phyloP scores from a whole-genome alignment of 1,284 basidiomycete species.

The Ustilago esculenta region DNA sequence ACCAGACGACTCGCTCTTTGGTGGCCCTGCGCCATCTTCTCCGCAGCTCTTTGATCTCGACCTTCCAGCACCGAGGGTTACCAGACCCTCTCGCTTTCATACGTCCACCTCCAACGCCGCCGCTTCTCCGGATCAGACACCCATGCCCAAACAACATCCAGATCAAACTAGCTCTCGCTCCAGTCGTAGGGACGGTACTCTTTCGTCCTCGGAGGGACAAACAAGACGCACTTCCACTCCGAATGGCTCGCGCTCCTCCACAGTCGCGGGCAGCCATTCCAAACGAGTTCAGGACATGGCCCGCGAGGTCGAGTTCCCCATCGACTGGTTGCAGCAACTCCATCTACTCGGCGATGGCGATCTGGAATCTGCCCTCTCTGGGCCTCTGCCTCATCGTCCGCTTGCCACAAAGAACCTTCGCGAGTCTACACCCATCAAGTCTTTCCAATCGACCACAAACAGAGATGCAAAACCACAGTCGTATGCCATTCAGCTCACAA shows the following conservation, averaged over 20 bases:
- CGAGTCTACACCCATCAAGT: constrained; percentile 41
- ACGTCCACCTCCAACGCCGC: background rate
- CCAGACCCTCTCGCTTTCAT: constrained; percentile 3
- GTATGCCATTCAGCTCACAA: constrained; percentile 32
- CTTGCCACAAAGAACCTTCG: constrained; percentile 14
- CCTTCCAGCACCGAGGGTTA: constrained; percentile 8
- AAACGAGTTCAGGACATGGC: constrained; percentile 25
- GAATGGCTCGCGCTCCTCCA: constrained; percentile 10
- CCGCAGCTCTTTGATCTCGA: constrained; percentile 29
- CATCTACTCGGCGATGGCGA: constrained; percentile 26
- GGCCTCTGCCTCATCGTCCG: constrained; percentile 36
- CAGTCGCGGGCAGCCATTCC: background rate
- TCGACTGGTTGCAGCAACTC: constrained; percentile 40
- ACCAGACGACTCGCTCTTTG: constrained; percentile 39
- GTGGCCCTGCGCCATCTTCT: constrained; percentile 15
- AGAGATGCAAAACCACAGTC: constrained; percentile 8
- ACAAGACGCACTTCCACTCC: constrained; percentile 18
- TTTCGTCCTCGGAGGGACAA: constrained; percentile 22
- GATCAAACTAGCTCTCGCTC: constrained; percentile 25
- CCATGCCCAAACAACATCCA: constrained; percentile 35
- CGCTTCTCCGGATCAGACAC: constrained; percentile 40
- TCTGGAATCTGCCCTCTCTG: constrained; percentile 30
- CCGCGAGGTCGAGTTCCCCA: constrained; percentile 31
- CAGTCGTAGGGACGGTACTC: constrained; percentile 19
- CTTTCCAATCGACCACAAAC: constrained; percentile 5